phyloP scores from a whole-genome alignment of 441 rosid species.

The Pelargonium fulgidum region DNA sequence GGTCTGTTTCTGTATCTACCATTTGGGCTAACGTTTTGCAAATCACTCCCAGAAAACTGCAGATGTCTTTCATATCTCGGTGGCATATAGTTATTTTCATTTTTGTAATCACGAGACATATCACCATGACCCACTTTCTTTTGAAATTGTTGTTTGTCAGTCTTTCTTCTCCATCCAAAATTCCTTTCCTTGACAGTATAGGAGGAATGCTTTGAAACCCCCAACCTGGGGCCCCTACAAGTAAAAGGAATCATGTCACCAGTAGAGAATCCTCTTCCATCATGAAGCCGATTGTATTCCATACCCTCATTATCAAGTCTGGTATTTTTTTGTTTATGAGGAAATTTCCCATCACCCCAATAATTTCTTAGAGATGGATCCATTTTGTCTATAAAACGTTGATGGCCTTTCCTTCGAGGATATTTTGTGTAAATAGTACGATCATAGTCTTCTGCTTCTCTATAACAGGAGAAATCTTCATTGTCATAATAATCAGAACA shows the following conservation, averaged over 20 bases:
- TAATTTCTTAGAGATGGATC: constrained; percentile 24
- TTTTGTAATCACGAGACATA: constrained; percentile 23
- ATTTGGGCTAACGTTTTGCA: constrained; percentile 27
- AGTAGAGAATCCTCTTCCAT: constrained; percentile 21
- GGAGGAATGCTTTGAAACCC: constrained; percentile 24
- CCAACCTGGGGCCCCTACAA: constrained; percentile 27
- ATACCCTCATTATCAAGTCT: constrained; percentile 22
- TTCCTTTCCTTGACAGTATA: constrained; percentile 20
- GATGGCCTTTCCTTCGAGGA: constrained; percentile 21
- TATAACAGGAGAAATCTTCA: constrained; percentile 24
- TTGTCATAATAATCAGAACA: constrained; percentile 23
- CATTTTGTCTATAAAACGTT: constrained; percentile 26
- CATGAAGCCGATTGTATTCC: constrained; percentile 23
- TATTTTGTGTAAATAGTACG: constrained; percentile 17
- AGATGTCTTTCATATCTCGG: constrained; percentile 22
- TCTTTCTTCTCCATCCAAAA: constrained; percentile 27
- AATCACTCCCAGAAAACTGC: constrained; percentile 30
- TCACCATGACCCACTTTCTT: constrained; percentile 27
- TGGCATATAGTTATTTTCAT: constrained; percentile 25
- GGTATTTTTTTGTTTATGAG: constrained; percentile 24
- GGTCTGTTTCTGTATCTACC: constrained; percentile 23
- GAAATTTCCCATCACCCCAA: constrained; percentile 26
- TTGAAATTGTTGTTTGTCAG: constrained; percentile 20
- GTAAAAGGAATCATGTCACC: constrained; percentile 23
- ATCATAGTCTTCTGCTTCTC: constrained; percentile 23